A percentile compares a stretch with the other conserved stretches of the same genome.
These are phyloP conservation scores for Saitozyma podzolica DNA, from an alignment of 768 basidiomycete species.

Conservation along the genomic window DNA sequence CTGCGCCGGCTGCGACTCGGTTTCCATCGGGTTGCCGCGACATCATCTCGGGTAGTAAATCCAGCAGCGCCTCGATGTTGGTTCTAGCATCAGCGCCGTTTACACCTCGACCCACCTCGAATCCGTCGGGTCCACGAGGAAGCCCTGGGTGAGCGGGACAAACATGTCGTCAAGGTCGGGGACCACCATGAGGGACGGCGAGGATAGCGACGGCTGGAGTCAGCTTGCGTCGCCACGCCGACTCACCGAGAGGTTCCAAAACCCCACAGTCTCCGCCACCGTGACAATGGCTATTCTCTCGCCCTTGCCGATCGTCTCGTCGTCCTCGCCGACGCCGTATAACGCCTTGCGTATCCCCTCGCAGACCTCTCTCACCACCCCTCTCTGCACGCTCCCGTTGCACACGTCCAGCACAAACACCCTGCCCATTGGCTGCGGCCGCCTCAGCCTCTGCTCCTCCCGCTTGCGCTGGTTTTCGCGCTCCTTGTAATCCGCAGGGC, in stretches of 20 bases:
- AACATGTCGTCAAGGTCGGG: slow-evolving; percentile 92
- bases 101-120: slow-evolving; percentile 62
- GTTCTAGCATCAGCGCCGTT: slow-evolving; percentile 54
- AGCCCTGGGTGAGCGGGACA: slow-evolving; percentile 67
- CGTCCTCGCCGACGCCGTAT: slow-evolving; percentile 59
- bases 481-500: slow-evolving; percentile 33
- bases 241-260: slow-evolving; percentile 76
- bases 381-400: slow-evolving; percentile 64
- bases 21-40: slow-evolving; percentile 56
- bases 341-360: slow-evolving; percentile 63
- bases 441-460: slow-evolving; percentile 33
- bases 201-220: slow-evolving; percentile 13
- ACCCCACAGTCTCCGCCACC: slow-evolving; percentile 77
- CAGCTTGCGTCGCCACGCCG: slow-evolving; percentile 22
- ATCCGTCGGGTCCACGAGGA: slow-evolving; percentile 74
- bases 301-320: slow-evolving; percentile 26
- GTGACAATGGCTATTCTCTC: slow-evolving; percentile 71
- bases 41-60: slow-evolving; percentile 65
- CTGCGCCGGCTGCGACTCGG: slow-evolving; percentile 72
- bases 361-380: slow-evolving; percentile 70
- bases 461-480: slow-evolving; percentile 25
- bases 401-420: slow-evolving; percentile 90
- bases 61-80: slow-evolving; percentile 67
- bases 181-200: slow-evolving; percentile 66
- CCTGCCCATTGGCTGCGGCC: slow-evolving; percentile 63